Percentiles rank a stretch among this genome's conserved stretches.
Evolutionary conservation across 306 rosid genomes (phyloP).

Genomic region (Vigna unguiculata): DNA sequence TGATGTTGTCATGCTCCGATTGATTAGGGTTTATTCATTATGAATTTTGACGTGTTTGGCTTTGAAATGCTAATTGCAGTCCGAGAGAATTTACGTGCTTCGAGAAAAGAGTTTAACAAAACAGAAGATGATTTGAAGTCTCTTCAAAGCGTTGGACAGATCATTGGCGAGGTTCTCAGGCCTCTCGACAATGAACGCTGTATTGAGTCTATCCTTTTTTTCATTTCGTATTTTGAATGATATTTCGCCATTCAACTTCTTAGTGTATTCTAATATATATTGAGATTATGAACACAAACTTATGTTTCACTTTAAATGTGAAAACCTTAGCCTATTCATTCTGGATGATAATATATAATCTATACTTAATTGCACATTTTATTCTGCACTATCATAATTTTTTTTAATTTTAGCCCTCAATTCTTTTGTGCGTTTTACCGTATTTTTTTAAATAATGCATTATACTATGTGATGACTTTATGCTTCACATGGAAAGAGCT

Average conservation of each 20-base stretch:
- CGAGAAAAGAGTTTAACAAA: slow-evolving; percentile 87
- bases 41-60: slow-evolving; percentile 26
- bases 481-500: no score
- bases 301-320: background rate
- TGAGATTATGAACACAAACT: background rate
- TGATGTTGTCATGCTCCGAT: background rate
- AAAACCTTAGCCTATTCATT: background rate
- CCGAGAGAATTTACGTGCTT: slow-evolving; percentile 73
- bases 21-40: slow-evolving; percentile 40
- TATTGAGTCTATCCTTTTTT: slow-evolving; percentile 42
- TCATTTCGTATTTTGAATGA: background rate
- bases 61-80: slow-evolving; percentile 57
- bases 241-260: slow-evolving; percentile 10
- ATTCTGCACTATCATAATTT: no score
- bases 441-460: no score
- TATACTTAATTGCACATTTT: no score
- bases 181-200: slow-evolving; percentile 96
- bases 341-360: background rate
- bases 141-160: slow-evolving; percentile 95
- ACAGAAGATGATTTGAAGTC: slow-evolving; percentile 99
- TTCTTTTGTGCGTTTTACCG: no score
- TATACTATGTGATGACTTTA: no score
- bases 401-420: no score
- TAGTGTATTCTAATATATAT: background rate
- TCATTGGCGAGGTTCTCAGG: slow-evolving; percentile 94